Base-by-base conservation (phyloP, 2,329 filamentous ascomycete species). In the Fusarium sarcochroum region DNA sequence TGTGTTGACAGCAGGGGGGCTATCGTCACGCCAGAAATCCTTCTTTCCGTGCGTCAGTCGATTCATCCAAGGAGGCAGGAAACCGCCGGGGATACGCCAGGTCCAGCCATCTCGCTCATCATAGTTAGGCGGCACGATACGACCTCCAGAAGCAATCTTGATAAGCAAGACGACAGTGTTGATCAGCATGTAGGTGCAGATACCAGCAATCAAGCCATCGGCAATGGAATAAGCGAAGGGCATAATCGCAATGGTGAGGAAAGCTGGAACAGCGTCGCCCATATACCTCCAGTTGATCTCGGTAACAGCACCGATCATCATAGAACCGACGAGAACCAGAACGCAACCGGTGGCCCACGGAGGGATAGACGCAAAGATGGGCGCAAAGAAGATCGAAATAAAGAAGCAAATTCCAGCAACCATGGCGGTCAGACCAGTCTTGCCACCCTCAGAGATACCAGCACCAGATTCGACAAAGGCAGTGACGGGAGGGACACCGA, bases 261-360 rank as follows among this genome's bases (percentile, higher is more conserved):
- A 97, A 5, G 93, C 93, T 0, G 93, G 93, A 23, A 97, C 85
- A 1, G 92, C 90, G 77, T 97, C 93, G 52, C 93, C 93, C 63
- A 93, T 84, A 80, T 97, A 97, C 46, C 84, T 84, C 93, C 93
- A 97, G 84, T 97, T 97, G 83, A 97, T 94, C 68, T 96, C 91
- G 17, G 87, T 88, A 14, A 92, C 91, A 2, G 92, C 86, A 64
- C 89, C 87, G 58, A 91, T 89, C 93, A 97, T 97, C 86, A 97
- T 91, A 20, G 90, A 90, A n/a, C 93, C 93, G 55, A 97, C 93
- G 38, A 97, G 89, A 71, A 97, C 86, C 25, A 97, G 86, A n/a
- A 94, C 94, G 76, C 91, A 94, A 47, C 93, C 93, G 0, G 93
- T 97, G 4, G 93, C 93, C 92, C 93, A 97, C 0, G 93, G 90